Evolutionary conservation across 331 rosid genomes (phyloP), one percentile per base, ranked within the genome.

Genomic region (Acacia concinna): DNA sequence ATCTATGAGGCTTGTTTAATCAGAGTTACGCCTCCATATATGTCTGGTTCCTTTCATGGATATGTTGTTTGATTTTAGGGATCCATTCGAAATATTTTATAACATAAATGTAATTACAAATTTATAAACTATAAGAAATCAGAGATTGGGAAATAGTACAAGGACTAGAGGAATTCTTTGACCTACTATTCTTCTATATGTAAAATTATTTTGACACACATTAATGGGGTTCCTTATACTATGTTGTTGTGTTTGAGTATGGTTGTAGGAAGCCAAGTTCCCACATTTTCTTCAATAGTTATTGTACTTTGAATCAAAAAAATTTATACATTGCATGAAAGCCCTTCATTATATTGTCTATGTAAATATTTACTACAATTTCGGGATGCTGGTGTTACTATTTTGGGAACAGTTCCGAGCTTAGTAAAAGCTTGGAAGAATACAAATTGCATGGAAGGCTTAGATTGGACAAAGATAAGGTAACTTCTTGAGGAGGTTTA

Each of bases 401-500:
- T 89, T 73, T 87, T 94, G 90, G 98, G 98, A 65, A 94, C 98
- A 8, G 90, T 94, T 85, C 98, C 98, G 4, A 94, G 98, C 89
- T 79, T 92, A 43, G 98, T 94, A 27, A 94, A 94, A 87, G 28
- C 89, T 52, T 94, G 97, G 98, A 94, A 86, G 92, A 91, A 79
- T 85, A 81, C 97, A 41, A 59, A 68, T 51, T 94, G 97, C 69
- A 90, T 92, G 93, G 82, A 90, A 68, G 97, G 92, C 89, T 86
- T 94, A 74, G 90, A 94, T 64, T 94, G 98, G 98, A 89, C 97
- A 66, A 90, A 88, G 85, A 94, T 94, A 72, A 92, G 80, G 98
- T 94, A 87, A 78, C 68, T 7, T 47, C 76, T 71, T 63, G 43
- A 60, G 27, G 6, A 35, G 79, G 82, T 38, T 78, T 52, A 74